phyloP scores from a whole-genome alignment of 208 protist species.

The Leishmania tropica region DNA sequence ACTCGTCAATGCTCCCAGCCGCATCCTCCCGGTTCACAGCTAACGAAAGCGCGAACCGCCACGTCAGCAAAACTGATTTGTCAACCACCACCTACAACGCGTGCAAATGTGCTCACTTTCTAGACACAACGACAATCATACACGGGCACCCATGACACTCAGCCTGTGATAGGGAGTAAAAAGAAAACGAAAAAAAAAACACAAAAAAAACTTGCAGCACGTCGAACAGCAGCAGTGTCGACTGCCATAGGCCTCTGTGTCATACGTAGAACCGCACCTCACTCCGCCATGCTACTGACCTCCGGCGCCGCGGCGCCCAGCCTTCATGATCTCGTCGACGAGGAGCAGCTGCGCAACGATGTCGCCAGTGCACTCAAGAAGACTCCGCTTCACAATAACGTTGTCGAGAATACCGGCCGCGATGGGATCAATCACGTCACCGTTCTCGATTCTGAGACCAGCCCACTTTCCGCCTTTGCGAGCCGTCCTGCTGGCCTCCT shows the following conservation, averaged over 20 bases:
- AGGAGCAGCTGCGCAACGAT: slow-evolving; percentile 99
- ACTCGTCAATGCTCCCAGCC: not conserved
- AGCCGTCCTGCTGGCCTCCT: slow-evolving; percentile 87
- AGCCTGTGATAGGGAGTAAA: not conserved
- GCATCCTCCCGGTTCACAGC: not conserved
- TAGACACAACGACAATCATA: not conserved
- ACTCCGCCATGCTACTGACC: slow-evolving; percentile 33
- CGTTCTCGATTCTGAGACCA: slow-evolving; percentile 98
- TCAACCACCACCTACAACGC: not conserved
- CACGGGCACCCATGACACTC: not conserved
- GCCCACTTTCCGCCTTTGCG: slow-evolving; percentile 73
- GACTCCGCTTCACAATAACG: slow-evolving; percentile 98
- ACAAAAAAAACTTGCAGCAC: not conserved
- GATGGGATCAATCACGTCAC: slow-evolving; percentile 95
- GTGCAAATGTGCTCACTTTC: not conserved
- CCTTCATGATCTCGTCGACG: slow-evolving; percentile 99
- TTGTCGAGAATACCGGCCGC: slow-evolving; percentile 98
- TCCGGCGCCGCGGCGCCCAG: slow-evolving; percentile 91
- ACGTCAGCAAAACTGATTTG: not conserved
- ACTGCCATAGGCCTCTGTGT: not conserved
- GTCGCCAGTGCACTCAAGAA: slow-evolving; percentile 95
- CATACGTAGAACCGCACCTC: not conserved
- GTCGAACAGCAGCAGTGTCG: not conserved
- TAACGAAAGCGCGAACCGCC: not conserved
- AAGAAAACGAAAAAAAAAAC: not conserved